phyloP scores from a whole-genome alignment of 306 rosid genomes.

The Arachis hypogaea region DNA sequence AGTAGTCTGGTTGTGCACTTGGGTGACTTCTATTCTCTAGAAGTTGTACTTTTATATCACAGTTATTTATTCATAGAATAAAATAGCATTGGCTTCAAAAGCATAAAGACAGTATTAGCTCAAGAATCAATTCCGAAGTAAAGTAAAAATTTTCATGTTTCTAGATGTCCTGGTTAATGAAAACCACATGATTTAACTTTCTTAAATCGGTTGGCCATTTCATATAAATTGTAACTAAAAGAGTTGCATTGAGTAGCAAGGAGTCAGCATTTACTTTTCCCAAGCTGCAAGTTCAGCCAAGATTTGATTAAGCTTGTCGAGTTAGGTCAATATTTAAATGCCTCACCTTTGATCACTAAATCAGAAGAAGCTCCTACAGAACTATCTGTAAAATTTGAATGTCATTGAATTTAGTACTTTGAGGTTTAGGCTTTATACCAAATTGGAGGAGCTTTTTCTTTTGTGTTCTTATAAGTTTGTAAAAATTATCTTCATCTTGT shows the following conservation, averaged over 20 bases:
- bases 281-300: background rate
- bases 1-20: constrained; percentile 45
- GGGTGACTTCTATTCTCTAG: background rate
- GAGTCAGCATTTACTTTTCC: constrained; percentile 14
- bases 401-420: constrained; percentile 20
- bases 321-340: constrained; percentile 18
- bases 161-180: constrained; percentile 19
- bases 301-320: constrained; percentile 4
- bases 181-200: constrained; percentile 1
- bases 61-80: background rate
- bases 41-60: background rate
- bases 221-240: constrained; percentile 4
- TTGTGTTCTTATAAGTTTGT: constrained; percentile 11
- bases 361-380: constrained; percentile 14
- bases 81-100: constrained; percentile 7
- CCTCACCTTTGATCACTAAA: constrained; percentile 21
- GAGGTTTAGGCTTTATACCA: constrained; percentile 24
- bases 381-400: constrained; percentile 23
- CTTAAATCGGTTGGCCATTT: background rate
- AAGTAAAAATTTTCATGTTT: constrained; percentile 24
- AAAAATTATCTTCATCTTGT: background rate
- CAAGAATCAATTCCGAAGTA: constrained; percentile 8
- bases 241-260: constrained; percentile 8
- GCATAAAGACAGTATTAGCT: background rate
- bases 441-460: background rate